phyloP scores from a whole-genome alignment of 176 grass and related monocot species.

The Saccharum spontaneum region DNA sequence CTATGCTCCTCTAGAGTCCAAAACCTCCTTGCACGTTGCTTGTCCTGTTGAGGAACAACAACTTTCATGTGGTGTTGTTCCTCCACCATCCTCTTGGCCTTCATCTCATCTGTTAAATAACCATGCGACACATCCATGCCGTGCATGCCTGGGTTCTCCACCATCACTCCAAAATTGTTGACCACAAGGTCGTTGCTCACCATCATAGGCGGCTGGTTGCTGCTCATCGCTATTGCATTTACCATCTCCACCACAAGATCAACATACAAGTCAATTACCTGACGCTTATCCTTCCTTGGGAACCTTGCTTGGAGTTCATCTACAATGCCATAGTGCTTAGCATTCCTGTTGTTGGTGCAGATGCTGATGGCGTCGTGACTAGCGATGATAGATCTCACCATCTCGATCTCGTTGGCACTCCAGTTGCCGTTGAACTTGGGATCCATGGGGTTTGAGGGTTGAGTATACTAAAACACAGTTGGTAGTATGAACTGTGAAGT shows the following conservation, averaged over 20 bases:
- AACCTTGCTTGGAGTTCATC: not conserved
- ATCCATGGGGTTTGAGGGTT: not conserved
- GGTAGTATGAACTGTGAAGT: not conserved
- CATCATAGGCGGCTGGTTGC: not conserved
- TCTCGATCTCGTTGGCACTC: not conserved
- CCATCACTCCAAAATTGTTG: not conserved
- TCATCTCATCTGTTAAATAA: not conserved
- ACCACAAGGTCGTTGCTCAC: not conserved
- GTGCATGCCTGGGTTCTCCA: not conserved
- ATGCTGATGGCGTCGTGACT: not conserved
- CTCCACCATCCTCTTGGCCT: not conserved
- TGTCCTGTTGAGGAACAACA: not conserved
- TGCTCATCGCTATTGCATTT: not conserved
- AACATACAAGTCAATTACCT: constrained; percentile 37
- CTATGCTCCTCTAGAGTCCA: constrained; percentile 31
- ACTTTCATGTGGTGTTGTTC: not conserved
- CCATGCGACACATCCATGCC: not conserved
- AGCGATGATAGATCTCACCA: not conserved
- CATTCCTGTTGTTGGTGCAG: not conserved
- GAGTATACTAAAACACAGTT: not conserved
- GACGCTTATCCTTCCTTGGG: constrained; percentile 8
- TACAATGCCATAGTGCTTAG: constrained; percentile 1
- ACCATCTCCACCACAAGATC: not conserved
- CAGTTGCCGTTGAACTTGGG: not conserved
- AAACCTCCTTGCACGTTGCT: not conserved